A percentile compares a stretch with the other conserved stretches of the same genome.
Evolutionary conservation across 1,139 yeast species (phyloP).

Genomic region (Pneumocystis canis): DNA sequence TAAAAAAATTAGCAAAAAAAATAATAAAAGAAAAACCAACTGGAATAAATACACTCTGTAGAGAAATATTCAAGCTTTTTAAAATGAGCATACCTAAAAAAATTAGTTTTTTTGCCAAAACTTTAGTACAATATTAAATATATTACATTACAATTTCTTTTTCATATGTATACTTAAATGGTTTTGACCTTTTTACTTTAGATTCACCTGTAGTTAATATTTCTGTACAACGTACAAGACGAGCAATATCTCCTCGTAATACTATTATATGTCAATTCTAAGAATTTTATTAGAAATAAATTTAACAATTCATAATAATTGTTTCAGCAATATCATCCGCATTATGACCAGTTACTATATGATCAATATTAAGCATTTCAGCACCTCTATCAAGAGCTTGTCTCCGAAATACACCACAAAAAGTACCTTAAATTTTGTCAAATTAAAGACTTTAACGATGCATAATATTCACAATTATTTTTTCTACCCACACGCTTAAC

Average conservation of each 20-base stretch:
- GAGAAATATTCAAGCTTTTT: slow-evolving; percentile 89
- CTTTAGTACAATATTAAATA: neutral
- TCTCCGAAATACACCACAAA: slow-evolving; percentile 92
- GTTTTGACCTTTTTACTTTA: slow-evolving; percentile 67
- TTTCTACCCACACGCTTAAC: slow-evolving; percentile 90
- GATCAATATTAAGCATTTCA: slow-evolving; percentile 67
- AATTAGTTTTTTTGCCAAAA: neutral
- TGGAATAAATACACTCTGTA: slow-evolving; percentile 90
- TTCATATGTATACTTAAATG: slow-evolving; percentile 89
- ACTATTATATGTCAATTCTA: slow-evolving; percentile 1
- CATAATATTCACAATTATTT: slow-evolving; percentile 46
- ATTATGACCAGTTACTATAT: slow-evolving; percentile 95
- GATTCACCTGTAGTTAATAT: slow-evolving; percentile 60
- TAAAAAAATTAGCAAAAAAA: neutral
- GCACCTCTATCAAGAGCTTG: slow-evolving; percentile 97
- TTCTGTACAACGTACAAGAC: slow-evolving; percentile 79
- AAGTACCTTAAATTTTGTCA: slow-evolving; percentile 32
- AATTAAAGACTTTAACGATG: neutral
- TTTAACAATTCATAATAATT: slow-evolving; percentile 58
- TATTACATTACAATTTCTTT: slow-evolving; percentile 74
- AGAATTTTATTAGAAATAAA: slow-evolving; percentile 21
- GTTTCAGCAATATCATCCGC: slow-evolving; percentile 99
- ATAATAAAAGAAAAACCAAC: neutral
- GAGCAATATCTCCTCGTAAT: slow-evolving; percentile 86
- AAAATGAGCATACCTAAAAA: slow-evolving; percentile 64